phyloP scores from a whole-genome alignment of 2,329 filamentous ascomycete genomes.

The Dryadomyces quercus-mongolicae region DNA sequence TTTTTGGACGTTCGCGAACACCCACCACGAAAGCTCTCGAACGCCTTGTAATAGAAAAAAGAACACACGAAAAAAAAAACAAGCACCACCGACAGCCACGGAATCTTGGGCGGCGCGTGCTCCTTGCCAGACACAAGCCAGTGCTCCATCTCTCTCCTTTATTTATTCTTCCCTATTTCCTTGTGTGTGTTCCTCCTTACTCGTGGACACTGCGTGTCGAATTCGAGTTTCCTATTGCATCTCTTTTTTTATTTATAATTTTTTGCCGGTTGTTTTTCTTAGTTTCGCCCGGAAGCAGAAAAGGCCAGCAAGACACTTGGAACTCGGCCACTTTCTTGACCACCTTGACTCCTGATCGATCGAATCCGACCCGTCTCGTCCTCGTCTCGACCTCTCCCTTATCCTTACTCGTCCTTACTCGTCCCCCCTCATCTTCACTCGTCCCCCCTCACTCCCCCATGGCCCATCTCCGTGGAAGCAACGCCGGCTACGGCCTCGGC shows the following conservation, averaged over 20 bases:
- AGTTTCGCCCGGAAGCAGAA: not conserved
- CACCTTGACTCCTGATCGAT: not conserved
- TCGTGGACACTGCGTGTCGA: too few species aligned
- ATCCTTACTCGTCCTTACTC: not conserved
- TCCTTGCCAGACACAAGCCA: not conserved
- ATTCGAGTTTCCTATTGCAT: not conserved
- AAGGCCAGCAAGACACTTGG: not conserved
- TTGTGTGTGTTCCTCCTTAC: not conserved
- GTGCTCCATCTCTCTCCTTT: not conserved
- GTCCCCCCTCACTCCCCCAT: constrained; percentile 15
- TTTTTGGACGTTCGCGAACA: too few species aligned
- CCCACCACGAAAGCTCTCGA: too few species aligned
- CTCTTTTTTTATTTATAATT: not conserved
- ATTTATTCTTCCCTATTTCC: too few species aligned
- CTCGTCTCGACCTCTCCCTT: not conserved
- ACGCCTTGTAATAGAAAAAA: not conserved
- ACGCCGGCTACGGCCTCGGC: constrained; percentile 75
- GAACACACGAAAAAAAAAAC: not conserved
- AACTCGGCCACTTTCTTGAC: too few species aligned
- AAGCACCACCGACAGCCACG: not conserved
- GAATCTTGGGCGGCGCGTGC: not conserved
- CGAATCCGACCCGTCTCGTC: not conserved
- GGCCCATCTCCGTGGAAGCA: constrained; percentile 50
- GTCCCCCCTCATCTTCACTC: not conserved
- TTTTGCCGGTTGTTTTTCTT: not conserved